Percentiles rank a stretch among this genome's conserved stretches.
These are phyloP conservation scores for Eucalyptus erythrocorys DNA, from an alignment of 345 rosid species.

Conservation along the genomic window DNA sequence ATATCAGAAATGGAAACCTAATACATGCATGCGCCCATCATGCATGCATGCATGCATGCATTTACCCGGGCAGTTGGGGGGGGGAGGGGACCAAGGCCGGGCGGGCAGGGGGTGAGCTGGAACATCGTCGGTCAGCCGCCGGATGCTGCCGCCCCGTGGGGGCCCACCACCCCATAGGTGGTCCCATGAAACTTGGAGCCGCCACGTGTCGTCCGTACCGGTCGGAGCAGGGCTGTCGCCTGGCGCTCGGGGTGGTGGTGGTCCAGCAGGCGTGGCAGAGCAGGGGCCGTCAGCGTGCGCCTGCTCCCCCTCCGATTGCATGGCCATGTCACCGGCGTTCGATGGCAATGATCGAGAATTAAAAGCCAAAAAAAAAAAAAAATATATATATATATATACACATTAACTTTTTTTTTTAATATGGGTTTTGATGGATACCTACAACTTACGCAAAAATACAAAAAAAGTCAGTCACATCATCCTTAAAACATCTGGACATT, in stretches of 20 bases:
- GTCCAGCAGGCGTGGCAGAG: neutral
- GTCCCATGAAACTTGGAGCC: neutral
- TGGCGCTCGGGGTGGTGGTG: neutral
- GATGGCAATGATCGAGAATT: neutral
- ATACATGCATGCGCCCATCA: neutral
- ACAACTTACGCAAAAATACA: neutral
- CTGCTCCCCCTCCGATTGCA: neutral
- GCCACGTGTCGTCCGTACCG: neutral
- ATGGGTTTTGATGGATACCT: neutral
- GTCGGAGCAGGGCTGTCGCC: neutral
- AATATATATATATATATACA: no score
- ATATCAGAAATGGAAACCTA: neutral
- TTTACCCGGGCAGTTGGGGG: neutral
- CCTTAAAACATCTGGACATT: neutral
- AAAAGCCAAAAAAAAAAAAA: no score
- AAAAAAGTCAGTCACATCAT: neutral
- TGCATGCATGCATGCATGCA: neutral
- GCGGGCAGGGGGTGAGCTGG: neutral
- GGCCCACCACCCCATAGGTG: neutral
- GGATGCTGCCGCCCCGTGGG: neutral
- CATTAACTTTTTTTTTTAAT: neutral
- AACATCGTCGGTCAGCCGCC: neutral
- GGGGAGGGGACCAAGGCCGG: neutral
- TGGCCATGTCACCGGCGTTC: neutral
- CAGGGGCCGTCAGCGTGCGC: neutral